Evolutionary conservation across 805 yeast genomes (phyloP), one percentile per base, ranked within the genome.

Genomic region (Ogataea haglerorum): DNA sequence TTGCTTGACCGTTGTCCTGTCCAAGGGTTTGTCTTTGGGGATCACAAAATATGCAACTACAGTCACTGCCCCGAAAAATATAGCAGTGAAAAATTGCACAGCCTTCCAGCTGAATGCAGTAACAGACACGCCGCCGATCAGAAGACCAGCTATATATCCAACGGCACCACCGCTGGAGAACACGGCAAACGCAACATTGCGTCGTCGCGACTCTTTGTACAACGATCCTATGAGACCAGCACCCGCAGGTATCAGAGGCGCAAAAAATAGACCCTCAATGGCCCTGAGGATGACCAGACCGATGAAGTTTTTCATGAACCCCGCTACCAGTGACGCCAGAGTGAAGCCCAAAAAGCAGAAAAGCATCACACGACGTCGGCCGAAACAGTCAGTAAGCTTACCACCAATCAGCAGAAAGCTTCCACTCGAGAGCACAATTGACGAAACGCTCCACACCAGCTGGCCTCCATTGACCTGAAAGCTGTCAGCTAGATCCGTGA

Each of bases 131-230:
- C 72, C 75, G 14, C 72, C 73, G n/a, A 57, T 52, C 8, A 70
- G 28, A 1, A 61, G 50, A 3, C 75, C 75, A 23, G 54, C 35
- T 14, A 67, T 60, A 31, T 58, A 54, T 4, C 75, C 75, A 1
- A 70, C 16, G 2, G 75, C 74, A 4, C 70, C 72, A 2, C 75
- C 74, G 6, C 68, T 66, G 4, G 66, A 48, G 36, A 64, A 63
- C 8, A 59, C 46, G 2, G 70, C 64, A 54, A 65, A 56, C 15
- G 52, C 69, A 23, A 54, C 42, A 46, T 68, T 67, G 38, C 67
- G 64, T 25, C 73, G 46, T 30, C 43, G 43, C 2, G 56, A 48
- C 10, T 64, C 61, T 8, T 25, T 37, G 42, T 69, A 70, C 2
- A 48, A 34, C 6, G 68, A 39, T 2, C 72, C 69, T 1, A 70